Evolutionary conservation across 495 filamentous ascomycete genomes (phyloP).

Genomic region (Lasiosphaeriaceae sp.): DNA sequence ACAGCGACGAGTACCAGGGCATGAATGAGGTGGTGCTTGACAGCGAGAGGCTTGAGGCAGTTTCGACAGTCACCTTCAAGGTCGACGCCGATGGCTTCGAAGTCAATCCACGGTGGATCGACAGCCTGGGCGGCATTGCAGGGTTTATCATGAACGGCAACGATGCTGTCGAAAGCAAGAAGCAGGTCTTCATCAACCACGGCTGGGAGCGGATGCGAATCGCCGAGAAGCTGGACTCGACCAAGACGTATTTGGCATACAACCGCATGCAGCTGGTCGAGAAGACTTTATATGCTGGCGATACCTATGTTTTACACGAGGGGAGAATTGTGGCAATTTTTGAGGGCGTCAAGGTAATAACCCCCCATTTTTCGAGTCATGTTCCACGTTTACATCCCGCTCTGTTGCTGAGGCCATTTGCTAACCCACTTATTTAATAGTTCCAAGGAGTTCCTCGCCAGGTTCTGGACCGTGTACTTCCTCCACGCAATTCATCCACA

Average conservation of each 20-base stretch:
- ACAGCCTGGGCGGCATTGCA: conserved; percentile 50
- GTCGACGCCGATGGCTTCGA: conserved; percentile 44
- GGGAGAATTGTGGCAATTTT: conserved; percentile 42
- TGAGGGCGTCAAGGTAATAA: conserved; percentile 50
- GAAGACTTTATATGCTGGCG: conserved; percentile 33
- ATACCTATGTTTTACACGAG: conserved; percentile 53
- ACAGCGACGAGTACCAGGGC: conserved; percentile 27
- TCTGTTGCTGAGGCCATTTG: not conserved
- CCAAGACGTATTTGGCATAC: conserved; percentile 57
- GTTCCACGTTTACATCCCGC: not conserved
- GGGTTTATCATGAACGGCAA: conserved; percentile 68
- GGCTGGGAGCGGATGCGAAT: conserved; percentile 60
- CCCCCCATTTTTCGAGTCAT: conserved; percentile 3
- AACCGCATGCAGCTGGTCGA: conserved; percentile 51
- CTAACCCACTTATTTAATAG: not conserved
- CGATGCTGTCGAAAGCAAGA: conserved; percentile 47
- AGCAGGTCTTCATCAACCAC: conserved; percentile 60
- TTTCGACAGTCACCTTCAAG: conserved; percentile 18
- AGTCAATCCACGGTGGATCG: conserved; percentile 59
- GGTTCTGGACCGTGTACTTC: not conserved
- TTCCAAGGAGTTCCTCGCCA: not conserved
- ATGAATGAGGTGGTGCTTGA: conserved; percentile 23
- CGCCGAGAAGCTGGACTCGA: conserved; percentile 48
- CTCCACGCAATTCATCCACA: not conserved
- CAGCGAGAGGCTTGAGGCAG: conserved; percentile 23